Percentiles rank a stretch among this genome's conserved stretches.
Evolutionary conservation across 257 asterid genomes (phyloP).

Genomic region (Plantago major): DNA sequence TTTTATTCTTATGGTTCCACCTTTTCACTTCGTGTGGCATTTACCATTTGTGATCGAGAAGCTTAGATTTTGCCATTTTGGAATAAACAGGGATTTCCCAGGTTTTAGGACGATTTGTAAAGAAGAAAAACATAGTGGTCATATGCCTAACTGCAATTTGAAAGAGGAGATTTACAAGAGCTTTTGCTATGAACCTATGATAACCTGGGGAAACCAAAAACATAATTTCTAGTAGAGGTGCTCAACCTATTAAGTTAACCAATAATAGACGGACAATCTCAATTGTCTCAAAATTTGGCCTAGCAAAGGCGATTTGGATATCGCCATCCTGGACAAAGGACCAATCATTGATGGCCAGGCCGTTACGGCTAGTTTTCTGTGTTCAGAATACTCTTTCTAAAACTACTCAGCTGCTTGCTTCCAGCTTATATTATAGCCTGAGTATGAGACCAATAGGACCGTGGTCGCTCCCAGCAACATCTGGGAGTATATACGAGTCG

Average conservation of each 20-base stretch:
- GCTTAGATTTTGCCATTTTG: no score
- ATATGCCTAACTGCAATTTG: no score
- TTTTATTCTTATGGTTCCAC: no score
- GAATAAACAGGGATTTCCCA: no score
- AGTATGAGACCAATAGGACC: slow-evolving; percentile 82
- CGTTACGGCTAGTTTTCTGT: not conserved
- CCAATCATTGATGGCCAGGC: not conserved
- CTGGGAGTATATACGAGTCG: slow-evolving; percentile 86
- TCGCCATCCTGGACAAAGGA: not conserved
- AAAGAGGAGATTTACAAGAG: no score
- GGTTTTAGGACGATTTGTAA: no score
- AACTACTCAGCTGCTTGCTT: not conserved
- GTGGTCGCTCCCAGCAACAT: slow-evolving; percentile 87
- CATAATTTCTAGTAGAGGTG: not conserved
- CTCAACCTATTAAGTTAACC: not conserved
- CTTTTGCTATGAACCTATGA: not conserved
- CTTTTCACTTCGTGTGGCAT: no score
- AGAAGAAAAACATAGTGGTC: no score
- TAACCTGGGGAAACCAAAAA: not conserved
- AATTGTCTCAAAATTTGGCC: not conserved
- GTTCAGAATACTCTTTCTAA: not conserved
- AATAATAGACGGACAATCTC: not conserved
- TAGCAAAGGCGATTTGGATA: not conserved
- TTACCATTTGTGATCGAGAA: no score
- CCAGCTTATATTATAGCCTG: slow-evolving; percentile 42